Evolutionary conservation across 73 alveolate genomes (phyloP).

Genomic region (Tetrahymena borealis): DNA sequence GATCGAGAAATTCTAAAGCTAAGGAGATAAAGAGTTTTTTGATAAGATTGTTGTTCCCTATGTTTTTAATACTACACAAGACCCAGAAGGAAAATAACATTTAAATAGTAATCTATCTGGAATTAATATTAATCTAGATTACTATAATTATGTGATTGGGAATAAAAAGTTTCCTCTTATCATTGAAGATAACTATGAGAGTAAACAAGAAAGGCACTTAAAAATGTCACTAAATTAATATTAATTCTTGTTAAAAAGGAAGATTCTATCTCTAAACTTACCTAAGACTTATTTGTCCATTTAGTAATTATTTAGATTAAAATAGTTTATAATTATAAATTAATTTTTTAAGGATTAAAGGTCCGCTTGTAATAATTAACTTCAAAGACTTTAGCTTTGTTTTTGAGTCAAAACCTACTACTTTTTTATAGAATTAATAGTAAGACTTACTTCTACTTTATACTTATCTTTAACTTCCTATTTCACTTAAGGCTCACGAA

Average conservation of each 20-base stretch:
- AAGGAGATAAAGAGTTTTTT: not conserved
- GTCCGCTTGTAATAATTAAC: not conserved
- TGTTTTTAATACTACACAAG: not conserved
- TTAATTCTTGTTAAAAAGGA: not conserved
- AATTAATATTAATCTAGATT: not conserved
- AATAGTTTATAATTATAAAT: not conserved
- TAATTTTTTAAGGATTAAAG: not conserved
- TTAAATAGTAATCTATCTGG: not conserved
- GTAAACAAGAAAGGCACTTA: not conserved
- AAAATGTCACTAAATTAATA: not conserved
- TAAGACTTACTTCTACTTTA: not conserved
- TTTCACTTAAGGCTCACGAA: not conserved
- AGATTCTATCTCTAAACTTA: not conserved
- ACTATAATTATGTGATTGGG: not conserved
- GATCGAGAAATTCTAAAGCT: not conserved
- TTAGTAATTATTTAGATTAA: not conserved
- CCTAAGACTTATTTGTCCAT: not conserved
- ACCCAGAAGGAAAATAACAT: not conserved
- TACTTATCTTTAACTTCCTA: not conserved
- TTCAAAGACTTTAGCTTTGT: not conserved
- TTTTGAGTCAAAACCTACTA: not conserved
- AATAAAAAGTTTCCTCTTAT: not conserved
- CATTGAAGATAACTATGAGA: not conserved
- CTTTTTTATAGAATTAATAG: not conserved
- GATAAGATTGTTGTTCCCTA: not conserved